Conservation (phyloP, 73 alveolate genomes). For the Paramecium biaurelia region DNA sequence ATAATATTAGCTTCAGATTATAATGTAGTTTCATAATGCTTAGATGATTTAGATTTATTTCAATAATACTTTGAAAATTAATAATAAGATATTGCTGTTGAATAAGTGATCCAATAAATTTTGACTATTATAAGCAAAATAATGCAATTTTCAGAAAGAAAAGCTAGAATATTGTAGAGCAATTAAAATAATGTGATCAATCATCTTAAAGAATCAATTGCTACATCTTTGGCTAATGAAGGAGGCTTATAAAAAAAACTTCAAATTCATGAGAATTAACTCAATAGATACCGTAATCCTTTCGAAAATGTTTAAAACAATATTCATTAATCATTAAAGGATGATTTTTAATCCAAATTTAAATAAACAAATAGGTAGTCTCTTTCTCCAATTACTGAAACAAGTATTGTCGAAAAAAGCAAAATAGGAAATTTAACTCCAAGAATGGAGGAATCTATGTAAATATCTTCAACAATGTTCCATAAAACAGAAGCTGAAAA, state of each 20-base stretch:
- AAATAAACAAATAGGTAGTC: neutral
- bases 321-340: slow-evolving; percentile 20
- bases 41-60: slow-evolving; percentile 23
- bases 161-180: neutral
- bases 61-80: neutral
- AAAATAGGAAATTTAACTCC: neutral
- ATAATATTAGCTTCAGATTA: neutral
- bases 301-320: slow-evolving; percentile 37
- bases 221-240: slow-evolving; percentile 33
- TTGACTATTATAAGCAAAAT: slow-evolving; percentile 12
- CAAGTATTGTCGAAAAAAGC: neutral
- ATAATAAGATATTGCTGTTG: neutral
- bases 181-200: neutral
- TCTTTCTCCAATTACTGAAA: slow-evolving; percentile 10
- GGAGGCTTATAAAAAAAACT: slow-evolving; percentile 1
- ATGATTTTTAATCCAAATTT: slow-evolving; percentile 2
- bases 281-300: slow-evolving; percentile 34
- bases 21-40: neutral
- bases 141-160: slow-evolving; percentile 30
- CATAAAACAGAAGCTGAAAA: slow-evolving; percentile 10
- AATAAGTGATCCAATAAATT: neutral
- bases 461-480: neutral
- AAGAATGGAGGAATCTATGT: slow-evolving; percentile 14
- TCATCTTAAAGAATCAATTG: slow-evolving; percentile 41
- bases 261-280: neutral